Evolutionary conservation across 345 rosid species (phyloP).

Genomic region (Excoecaria cochinchinensis): DNA sequence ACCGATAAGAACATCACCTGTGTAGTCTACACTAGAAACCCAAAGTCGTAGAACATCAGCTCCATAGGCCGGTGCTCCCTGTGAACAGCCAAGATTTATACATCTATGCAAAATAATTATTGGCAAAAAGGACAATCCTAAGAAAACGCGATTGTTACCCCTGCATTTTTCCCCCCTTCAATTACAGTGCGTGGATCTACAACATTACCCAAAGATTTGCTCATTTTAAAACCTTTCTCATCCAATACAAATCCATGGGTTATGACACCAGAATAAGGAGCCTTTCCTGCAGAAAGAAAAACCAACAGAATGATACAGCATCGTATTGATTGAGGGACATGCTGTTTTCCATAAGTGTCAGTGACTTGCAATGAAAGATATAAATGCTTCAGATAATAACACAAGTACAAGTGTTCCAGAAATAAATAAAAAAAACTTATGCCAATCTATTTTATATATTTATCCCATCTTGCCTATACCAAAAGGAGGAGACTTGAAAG

Average conservation of each 20-base stretch:
- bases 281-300: constrained; percentile 58
- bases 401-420: neutral
- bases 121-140: constrained; percentile 10
- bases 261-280: constrained; percentile 77
- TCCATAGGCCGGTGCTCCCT: constrained; percentile 94
- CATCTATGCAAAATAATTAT: constrained; percentile 4
- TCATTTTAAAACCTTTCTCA: constrained; percentile 96
- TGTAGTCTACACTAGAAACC: constrained; percentile 98
- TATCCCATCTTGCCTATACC: neutral
- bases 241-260: constrained; percentile 98
- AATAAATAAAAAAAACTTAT: constrained; percentile 7
- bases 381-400: constrained; percentile 2
- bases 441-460: neutral
- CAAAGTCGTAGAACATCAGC: constrained; percentile 94
- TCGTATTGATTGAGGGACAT: neutral
- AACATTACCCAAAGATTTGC: constrained; percentile 93
- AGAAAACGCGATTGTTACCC: constrained; percentile 34
- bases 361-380: neutral
- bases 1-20: constrained; percentile 81
- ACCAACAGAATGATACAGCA: constrained; percentile 5
- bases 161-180: constrained; percentile 81
- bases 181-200: constrained; percentile 78
- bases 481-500: neutral
- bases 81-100: constrained; percentile 33
- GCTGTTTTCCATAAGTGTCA: neutral